A percentile compares a stretch with the other conserved stretches of the same genome.
These are phyloP conservation scores for Rhodomyrtus tomentosa DNA, from an alignment of 345 rosid genomes.

Conservation along the genomic window DNA sequence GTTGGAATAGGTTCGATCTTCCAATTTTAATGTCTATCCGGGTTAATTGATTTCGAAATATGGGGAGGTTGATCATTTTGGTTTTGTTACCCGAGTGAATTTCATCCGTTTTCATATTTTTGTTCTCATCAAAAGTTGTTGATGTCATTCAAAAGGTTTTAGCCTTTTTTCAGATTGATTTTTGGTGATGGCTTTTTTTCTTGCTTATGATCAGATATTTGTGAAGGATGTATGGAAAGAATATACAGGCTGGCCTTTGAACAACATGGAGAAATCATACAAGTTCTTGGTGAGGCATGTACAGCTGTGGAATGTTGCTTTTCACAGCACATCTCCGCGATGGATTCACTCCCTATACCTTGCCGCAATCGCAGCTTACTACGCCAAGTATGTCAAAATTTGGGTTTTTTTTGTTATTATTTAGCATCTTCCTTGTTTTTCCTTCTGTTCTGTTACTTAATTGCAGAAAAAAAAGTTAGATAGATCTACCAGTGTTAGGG, in stretches of 20 bases:
- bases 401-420: too few species aligned
- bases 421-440: not conserved
- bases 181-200: not conserved
- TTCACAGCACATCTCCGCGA: conserved; percentile 82
- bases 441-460: not conserved
- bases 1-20: not conserved
- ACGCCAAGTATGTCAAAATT: conserved; percentile 57
- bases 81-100: not conserved
- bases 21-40: not conserved
- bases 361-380: conserved; percentile 94
- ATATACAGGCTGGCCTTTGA: conserved; percentile 95
- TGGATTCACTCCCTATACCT: conserved; percentile 86
- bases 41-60: not conserved
- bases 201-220: conserved; percentile 30
- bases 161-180: not conserved
- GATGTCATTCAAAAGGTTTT: not conserved
- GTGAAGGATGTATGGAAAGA: conserved; percentile 99
- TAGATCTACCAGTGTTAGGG: not conserved
- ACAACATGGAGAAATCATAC: conserved; percentile 84
- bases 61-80: not conserved
- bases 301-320: conserved; percentile 91
- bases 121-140: not conserved
- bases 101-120: not conserved
- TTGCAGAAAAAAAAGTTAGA: not conserved
- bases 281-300: conserved; percentile 98